phyloP scores from a whole-genome alignment of 164 flowering plant genomes.

The Piper betle region DNA sequence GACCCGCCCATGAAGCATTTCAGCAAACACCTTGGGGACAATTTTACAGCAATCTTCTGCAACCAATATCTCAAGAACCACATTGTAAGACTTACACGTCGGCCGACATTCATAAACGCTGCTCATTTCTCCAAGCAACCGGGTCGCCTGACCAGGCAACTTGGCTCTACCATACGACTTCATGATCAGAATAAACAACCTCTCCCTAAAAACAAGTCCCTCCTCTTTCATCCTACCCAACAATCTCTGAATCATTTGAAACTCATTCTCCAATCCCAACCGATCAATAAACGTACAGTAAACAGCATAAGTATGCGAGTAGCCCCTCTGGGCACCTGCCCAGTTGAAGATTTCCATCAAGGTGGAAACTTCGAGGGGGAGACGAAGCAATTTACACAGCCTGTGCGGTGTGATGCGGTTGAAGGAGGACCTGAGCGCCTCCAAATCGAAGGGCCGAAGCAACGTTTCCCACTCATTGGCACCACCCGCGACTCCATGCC shows the following conservation, averaged over 20 bases:
- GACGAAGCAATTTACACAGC: conserved; percentile 56
- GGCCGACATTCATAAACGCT: conserved; percentile 51
- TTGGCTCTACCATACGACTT: conserved; percentile 60
- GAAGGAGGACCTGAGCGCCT: conserved; percentile 52
- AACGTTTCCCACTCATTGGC: conserved; percentile 76
- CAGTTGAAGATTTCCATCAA: conserved; percentile 53
- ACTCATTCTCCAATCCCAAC: conserved; percentile 50
- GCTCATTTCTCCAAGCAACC: conserved; percentile 66
- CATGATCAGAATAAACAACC: conserved; percentile 65
- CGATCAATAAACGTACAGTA: conserved; percentile 58
- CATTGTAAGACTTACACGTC: conserved; percentile 66
- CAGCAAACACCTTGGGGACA: conserved; percentile 53
- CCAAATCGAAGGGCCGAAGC: conserved; percentile 71
- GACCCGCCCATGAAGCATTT: conserved; percentile 59
- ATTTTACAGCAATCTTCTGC: conserved; percentile 46
- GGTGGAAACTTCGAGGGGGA: conserved; percentile 66
- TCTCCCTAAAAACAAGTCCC: conserved; percentile 52
- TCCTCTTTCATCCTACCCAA: conserved; percentile 76
- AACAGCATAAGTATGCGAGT: conserved; percentile 61
- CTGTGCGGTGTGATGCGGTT: conserved; percentile 47
- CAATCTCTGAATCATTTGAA: conserved; percentile 44
- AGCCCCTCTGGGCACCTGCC: conserved; percentile 60
- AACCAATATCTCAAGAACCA: conserved; percentile 59
- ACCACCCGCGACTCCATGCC: not conserved
- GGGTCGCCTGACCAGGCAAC: conserved; percentile 71